Conservation (phyloP, 192 early-diverging fungal species). For the Coemansia sp. region DNA sequence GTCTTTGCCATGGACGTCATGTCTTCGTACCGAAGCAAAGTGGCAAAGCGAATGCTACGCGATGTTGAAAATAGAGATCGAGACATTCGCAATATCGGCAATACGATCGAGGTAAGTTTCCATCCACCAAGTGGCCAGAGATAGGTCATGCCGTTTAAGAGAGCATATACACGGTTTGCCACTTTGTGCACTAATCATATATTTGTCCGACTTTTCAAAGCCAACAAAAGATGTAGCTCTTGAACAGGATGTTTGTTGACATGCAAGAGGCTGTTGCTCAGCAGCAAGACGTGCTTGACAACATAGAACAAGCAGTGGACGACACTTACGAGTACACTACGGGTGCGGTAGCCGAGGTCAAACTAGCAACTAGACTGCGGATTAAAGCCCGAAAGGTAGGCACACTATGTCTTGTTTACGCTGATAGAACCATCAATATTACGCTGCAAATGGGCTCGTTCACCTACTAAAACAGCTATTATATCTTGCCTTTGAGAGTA, state of each 20-base stretch:
- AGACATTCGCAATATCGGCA: slow-evolving; percentile 47
- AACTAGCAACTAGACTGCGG: slow-evolving; percentile 37
- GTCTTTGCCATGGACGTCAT: slow-evolving; percentile 58
- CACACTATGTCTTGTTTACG: background rate
- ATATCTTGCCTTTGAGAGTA: background rate
- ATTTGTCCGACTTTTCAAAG: background rate
- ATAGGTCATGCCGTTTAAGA: background rate
- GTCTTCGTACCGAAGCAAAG: slow-evolving; percentile 48
- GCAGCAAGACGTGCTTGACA: slow-evolving; percentile 55
- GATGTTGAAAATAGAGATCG: slow-evolving; percentile 53
- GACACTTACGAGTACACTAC: slow-evolving; percentile 34
- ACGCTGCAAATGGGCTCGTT: background rate
- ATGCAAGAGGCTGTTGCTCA: slow-evolving; percentile 41
- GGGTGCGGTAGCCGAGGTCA: slow-evolving; percentile 26
- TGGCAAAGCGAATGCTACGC: slow-evolving; percentile 44
- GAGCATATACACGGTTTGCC: background rate
- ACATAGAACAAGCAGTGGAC: slow-evolving; percentile 53
- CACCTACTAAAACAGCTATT: background rate
- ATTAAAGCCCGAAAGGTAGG: slow-evolving; percentile 50
- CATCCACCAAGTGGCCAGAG: background rate
- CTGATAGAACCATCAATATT: background rate
- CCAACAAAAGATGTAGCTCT: slow-evolving; percentile 20
- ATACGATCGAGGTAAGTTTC: slow-evolving; percentile 43
- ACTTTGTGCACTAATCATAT: background rate
- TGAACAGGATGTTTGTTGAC: slow-evolving; percentile 52